Conservation (phyloP, 164 flowering plant genomes). For the Protea cynaroides region DNA sequence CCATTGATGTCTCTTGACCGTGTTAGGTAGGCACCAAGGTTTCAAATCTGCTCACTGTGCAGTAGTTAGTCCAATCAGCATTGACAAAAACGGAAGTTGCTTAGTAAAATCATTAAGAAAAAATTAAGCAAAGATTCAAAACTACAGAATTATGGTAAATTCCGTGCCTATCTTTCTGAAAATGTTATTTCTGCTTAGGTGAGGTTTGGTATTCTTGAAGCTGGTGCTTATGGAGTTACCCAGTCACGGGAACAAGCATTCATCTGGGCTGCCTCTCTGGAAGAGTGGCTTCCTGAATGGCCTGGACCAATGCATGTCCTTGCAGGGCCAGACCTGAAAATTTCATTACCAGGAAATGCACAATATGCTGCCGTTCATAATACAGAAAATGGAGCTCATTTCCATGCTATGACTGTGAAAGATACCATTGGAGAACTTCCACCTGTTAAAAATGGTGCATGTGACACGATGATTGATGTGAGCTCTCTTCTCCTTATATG, state of each 20-base stretch:
- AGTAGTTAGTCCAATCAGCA: conserved; percentile 62
- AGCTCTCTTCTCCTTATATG: neutral
- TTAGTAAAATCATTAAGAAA: neutral
- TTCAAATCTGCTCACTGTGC: conserved; percentile 83
- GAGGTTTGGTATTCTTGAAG: conserved; percentile 91
- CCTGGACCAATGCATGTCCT: conserved; percentile 98
- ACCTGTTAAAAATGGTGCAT: conserved; percentile 73
- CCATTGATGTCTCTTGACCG: conserved; percentile 90
- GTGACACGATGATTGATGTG: conserved; percentile 44
- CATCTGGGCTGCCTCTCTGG: conserved; percentile 96
- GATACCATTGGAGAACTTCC: conserved; percentile 96
- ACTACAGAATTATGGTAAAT: too few species aligned
- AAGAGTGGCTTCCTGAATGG: conserved; percentile 86
- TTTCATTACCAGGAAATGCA: conserved; percentile 38
- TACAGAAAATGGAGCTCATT: conserved; percentile 83
- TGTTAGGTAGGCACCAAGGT: conserved; percentile 95
- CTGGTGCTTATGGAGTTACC: conserved; percentile 90
- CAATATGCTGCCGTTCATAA: conserved; percentile 83
- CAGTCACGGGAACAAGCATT: conserved; percentile 91
- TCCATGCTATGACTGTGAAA: conserved; percentile 80
- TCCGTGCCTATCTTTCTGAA: neutral
- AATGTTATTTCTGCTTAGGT: conserved; percentile 39
- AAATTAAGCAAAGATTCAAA: too few species aligned
- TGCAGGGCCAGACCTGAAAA: conserved; percentile 71
- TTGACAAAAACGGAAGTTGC: neutral